phyloP scores from a whole-genome alignment of 495 filamentous ascomycete species.

The Cercophora newfieldiana region DNA sequence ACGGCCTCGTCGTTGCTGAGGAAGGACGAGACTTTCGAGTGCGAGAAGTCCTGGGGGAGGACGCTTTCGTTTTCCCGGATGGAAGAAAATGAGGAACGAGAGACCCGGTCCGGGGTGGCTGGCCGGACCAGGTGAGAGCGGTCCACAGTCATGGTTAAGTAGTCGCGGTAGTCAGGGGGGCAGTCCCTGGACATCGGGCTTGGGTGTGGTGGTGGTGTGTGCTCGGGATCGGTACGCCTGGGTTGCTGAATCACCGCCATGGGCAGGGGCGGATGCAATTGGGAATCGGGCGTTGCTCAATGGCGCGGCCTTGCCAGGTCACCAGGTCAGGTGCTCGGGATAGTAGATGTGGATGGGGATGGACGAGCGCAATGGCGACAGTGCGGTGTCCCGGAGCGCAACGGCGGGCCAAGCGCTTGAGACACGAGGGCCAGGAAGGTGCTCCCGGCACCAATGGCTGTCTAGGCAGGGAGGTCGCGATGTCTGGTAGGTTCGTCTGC shows the following conservation, averaged over 20 bases:
- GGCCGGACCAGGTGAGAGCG: constrained; percentile 21
- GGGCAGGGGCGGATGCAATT: constrained; percentile 16
- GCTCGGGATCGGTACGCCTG: constrained; percentile 18
- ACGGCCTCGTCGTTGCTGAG: constrained; percentile 46
- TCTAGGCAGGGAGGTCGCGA: too few relatives aligned
- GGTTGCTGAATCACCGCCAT: constrained; percentile 31
- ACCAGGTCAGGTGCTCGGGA: constrained; percentile 33
- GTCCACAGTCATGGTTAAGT: constrained; percentile 33
- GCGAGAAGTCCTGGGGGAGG: constrained; percentile 72
- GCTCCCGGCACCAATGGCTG: constrained; percentile 14
- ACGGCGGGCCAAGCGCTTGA: background rate
- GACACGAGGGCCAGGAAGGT: constrained; percentile 13
- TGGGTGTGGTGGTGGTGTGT: constrained; percentile 20
- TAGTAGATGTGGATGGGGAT: too few relatives aligned
- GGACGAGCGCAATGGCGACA: constrained; percentile 29
- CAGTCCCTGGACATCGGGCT: constrained; percentile 21
- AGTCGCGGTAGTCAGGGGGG: constrained; percentile 30
- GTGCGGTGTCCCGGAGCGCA: constrained; percentile 10
- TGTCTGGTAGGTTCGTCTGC: background rate
- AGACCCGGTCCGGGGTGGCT: constrained; percentile 39
- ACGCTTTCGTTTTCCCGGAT: constrained; percentile 52
- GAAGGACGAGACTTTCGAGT: constrained; percentile 62
- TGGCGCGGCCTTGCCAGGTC: constrained; percentile 14
- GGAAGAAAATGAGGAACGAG: constrained; percentile 58
- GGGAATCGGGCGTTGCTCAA: constrained; percentile 20